A percentile compares a stretch with the other conserved stretches of the same genome.
phyloP scores from a whole-genome alignment of 169 alveolate species.

The Cryptosporidium bovis region DNA sequence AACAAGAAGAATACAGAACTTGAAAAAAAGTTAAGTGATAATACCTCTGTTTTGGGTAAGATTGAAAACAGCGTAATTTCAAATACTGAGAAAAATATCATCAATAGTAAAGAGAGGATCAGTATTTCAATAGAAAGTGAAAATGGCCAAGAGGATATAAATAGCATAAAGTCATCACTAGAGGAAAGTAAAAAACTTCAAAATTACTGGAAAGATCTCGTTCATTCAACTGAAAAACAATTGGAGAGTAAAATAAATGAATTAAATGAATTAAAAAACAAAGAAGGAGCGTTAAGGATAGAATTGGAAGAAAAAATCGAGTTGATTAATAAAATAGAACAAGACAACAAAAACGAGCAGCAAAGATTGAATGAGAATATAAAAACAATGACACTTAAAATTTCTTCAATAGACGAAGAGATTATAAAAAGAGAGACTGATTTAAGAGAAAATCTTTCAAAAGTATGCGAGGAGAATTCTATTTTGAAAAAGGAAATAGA shows the following conservation, averaged over 20 bases:
- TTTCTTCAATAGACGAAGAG: conserved; percentile 66
- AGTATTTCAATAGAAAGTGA: not conserved
- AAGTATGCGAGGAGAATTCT: conserved; percentile 4
- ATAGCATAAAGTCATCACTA: not conserved
- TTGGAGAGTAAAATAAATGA: conserved; percentile 34
- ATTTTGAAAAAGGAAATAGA: conserved; percentile 24
- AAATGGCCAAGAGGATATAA: not conserved
- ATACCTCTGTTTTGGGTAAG: not conserved
- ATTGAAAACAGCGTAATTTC: not conserved
- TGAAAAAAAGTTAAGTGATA: not conserved
- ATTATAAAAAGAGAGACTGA: conserved; percentile 25
- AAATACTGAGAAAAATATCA: not conserved
- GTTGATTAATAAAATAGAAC: not conserved
- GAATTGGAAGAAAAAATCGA: conserved; percentile 14
- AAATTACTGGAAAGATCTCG: conserved; percentile 57
- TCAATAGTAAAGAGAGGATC: not conserved
- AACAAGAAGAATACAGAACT: not conserved
- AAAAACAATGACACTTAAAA: conserved; percentile 41
- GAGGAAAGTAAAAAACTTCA: conserved; percentile 62
- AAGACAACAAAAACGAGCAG: conserved; percentile 25
- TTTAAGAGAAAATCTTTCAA: conserved; percentile 18
- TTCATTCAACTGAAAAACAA: conserved; percentile 67
- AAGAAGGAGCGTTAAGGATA: conserved; percentile 4
- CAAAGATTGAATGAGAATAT: conserved; percentile 33
- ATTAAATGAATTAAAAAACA: conserved; percentile 10